Evolutionary conservation across 306 rosid genomes (phyloP), one percentile per base, ranked within the genome.

Genomic region (Dryas octopetala): DNA sequence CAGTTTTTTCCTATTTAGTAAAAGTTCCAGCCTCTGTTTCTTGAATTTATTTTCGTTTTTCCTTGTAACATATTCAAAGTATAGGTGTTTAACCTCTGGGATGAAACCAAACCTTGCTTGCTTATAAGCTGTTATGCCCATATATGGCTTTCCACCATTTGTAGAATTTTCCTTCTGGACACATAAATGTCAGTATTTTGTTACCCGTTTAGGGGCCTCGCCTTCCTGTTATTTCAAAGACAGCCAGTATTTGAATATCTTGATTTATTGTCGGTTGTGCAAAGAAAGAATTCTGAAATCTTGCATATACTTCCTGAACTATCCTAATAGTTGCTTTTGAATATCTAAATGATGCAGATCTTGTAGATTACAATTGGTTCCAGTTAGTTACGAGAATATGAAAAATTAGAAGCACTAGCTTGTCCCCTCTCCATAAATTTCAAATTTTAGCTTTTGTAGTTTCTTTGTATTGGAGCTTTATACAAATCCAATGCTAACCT

Each of bases 91-190:
- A 28, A 32, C 66, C 38, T 32, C 3, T 2, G 3, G 38, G 38
- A 32, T 32, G 38, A 1, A 32, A 32, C 38, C 38, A 32, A 32
- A 32, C 38, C 38, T 32, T 32, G 38, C 38, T 32, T 1, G 38
- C 38, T 32, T 32, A 32, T 32, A 32, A 32, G 38, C 38, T 2
- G 28, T 32, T 62, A 62, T 38, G 47, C n/a, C 19, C 11, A 32
- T 32, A 48, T 67, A 67, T 67, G 10, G 55, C 71, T 66, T 41
- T 66, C 44, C 53, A 13, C 57, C 12, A 66, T 16, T 19, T 47
- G 54, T 44, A 44, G 8, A 61, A 32, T 11, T 32, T 0, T 0
- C 65, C 45, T 11, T 2, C 66, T 61, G 7, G 4, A 3, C 6
- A 12, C 13, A 11, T 11, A 0, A 60, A 60, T 41, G 2, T 19